Evolutionary conservation across 768 basidiomycete species (phyloP), one percentile per base, ranked within the genome.

Genomic region (Dentipellis sp.): DNA sequence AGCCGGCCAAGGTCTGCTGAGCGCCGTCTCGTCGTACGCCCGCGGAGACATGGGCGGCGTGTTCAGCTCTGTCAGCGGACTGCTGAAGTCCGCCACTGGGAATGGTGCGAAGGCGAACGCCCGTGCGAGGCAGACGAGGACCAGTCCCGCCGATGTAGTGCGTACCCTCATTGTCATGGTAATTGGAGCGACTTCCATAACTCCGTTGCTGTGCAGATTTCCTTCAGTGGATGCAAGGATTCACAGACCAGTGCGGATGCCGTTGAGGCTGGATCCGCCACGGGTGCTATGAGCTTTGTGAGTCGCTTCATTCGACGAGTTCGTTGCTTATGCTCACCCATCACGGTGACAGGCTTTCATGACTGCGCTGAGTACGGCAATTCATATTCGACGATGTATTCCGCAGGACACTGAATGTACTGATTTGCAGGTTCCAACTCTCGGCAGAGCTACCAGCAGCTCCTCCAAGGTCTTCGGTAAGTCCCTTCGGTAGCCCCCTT

Each of bases 101-200:
- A 74, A 69, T 40, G 74, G 73, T 56, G 73, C 78, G 55, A 86
- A 86, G 64, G 89, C 88, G 0, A 79, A 81, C 6, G 72, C 83
- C 58, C 71, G 75, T 56, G 67, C 84, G 0, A 83, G 56, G 22
- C 59, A 55, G 19, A 72, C 69, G 23, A 85, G 79, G 69, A 88
- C 91, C 0, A 90, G 89, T 64, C 79, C 86, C 10, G 94, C 94
- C n/a, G 95, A 98, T 66, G 88, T 83, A 9, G 91, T 92, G 65
- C 62, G 87, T 79, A 16, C 39, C 21, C 17, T n/a, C 11, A 16
- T 22, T 36, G 34, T 29, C 7, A 7, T 16, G 42, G n/a, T 11
- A 16, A 17, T 45, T 5, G 8, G 42, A 45, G 16, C 10, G 6
- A 19, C 42, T 45, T 10, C n/a, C 16, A 17, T n/a, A 17, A 17